Evolutionary conservation across 768 basidiomycete species (phyloP).

Genomic region (Tricholoma matsutake): DNA sequence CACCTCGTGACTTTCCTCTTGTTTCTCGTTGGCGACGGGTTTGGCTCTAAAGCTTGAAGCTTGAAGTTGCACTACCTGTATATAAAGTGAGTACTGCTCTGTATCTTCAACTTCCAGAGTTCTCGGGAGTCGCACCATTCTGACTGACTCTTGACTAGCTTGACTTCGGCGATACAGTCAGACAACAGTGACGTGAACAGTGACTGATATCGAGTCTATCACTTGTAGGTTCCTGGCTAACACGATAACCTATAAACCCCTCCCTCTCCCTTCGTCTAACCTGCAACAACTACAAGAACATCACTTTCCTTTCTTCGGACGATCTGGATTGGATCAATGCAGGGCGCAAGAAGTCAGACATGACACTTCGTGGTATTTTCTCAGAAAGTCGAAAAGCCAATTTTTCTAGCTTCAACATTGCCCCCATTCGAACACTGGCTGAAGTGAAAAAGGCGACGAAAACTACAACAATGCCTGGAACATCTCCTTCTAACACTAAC

Average conservation of each 20-base stretch:
- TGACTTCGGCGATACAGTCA: not conserved
- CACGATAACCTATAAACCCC: not conserved
- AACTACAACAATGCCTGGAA: not conserved
- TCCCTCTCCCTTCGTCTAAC: not conserved
- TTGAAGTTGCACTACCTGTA: not conserved
- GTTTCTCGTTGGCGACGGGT: not conserved
- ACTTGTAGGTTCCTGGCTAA: not conserved
- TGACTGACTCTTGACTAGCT: not conserved
- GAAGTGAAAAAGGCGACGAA: not conserved
- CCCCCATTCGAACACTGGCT: not conserved
- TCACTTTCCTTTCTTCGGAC: not conserved
- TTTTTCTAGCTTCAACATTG: not conserved
- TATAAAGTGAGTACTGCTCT: not conserved
- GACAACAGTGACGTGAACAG: not conserved
- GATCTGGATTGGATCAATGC: not conserved
- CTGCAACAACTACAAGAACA: not conserved
- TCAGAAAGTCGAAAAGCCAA: constrained; percentile 2
- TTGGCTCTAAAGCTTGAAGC: not conserved
- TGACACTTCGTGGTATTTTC: not conserved
- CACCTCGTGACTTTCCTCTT: not conserved
- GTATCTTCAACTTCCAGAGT: no score
- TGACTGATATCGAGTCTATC: not conserved
- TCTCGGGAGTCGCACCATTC: no score
- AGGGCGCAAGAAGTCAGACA: not conserved
- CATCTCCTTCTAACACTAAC: not conserved